A percentile compares a stretch with the other conserved stretches of the same genome.
These are phyloP conservation scores for Thielaviopsis euricoi DNA, from an alignment of 2,329 filamentous ascomycete species.

Conservation along the genomic window DNA sequence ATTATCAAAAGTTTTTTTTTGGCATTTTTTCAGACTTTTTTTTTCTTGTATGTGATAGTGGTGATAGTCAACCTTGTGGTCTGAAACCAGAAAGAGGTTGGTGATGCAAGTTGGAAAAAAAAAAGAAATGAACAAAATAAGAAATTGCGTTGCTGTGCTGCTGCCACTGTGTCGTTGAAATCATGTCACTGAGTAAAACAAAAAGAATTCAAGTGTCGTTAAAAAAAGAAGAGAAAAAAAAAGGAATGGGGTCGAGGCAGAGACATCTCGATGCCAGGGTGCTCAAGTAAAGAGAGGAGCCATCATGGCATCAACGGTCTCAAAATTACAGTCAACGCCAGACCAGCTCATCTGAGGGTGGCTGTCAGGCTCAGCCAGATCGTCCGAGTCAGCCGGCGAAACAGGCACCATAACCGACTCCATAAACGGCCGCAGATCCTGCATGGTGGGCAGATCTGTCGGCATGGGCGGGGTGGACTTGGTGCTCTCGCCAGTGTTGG, in stretches of 20 bases:
- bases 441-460: slow-evolving; percentile 5
- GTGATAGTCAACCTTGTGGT: not conserved
- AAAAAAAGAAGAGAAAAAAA: not conserved
- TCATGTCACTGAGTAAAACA: no score
- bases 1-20: not conserved
- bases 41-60: not conserved
- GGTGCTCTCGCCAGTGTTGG: slow-evolving; percentile 18
- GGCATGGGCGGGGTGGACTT: not conserved
- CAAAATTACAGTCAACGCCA: not conserved
- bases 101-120: not conserved
- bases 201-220: slow-evolving; percentile 5
- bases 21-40: not conserved
- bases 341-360: not conserved
- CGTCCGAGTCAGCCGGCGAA: not conserved
- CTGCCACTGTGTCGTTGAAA: not conserved
- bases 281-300: not conserved
- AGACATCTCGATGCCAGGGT: not conserved
- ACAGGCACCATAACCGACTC: not conserved
- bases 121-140: not conserved
- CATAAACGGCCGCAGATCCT: slow-evolving; percentile 9
- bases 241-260: not conserved
- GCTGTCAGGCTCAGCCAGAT: not conserved
- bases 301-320: not conserved
- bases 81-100: not conserved
- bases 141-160: not conserved